These are phyloP conservation scores for Rhizoctonia solani DNA, from an alignment of 1,284 basidiomycete species.

Conservation along the genomic window DNA sequence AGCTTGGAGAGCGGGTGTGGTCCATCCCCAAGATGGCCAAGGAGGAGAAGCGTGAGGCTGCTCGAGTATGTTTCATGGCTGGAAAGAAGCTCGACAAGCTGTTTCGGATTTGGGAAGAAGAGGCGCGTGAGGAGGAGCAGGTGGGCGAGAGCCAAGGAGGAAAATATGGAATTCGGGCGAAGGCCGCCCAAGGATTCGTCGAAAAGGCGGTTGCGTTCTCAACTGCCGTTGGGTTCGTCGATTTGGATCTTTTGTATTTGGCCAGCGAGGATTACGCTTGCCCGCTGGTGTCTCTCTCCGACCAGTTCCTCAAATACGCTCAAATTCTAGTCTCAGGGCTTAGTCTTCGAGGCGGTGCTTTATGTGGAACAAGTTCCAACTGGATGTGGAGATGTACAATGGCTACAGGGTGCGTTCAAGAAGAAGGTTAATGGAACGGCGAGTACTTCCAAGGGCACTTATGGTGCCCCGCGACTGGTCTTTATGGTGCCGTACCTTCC, in stretches of 20 bases:
- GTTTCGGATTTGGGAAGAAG: neutral
- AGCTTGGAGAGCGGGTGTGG: slow-evolving; percentile 64
- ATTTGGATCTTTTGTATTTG: slow-evolving; percentile 71
- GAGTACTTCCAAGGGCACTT: neutral
- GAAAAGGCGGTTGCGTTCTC: slow-evolving; percentile 98
- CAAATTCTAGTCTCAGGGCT: slow-evolving; percentile 90
- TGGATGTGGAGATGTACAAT: slow-evolving; percentile 71
- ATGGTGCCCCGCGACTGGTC: neutral
- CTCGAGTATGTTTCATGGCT: slow-evolving; percentile 16
- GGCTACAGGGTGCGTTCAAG: slow-evolving; percentile 57
- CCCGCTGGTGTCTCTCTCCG: slow-evolving; percentile 86
- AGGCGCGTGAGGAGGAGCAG: neutral
- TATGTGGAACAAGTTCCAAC: slow-evolving; percentile 82
- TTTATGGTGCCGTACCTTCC: neutral
- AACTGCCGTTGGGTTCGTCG: slow-evolving; percentile 84
- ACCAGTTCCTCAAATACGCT: slow-evolving; percentile 95
- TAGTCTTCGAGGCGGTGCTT: slow-evolving; percentile 78
- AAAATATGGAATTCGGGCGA: slow-evolving; percentile 84
- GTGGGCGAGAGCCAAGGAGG: slow-evolving; percentile 1
- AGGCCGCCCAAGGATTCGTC: slow-evolving; percentile 90
- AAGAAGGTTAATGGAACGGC: slow-evolving; percentile 51
- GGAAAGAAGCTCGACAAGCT: slow-evolving; percentile 3
- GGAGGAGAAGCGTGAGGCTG: slow-evolving; percentile 2
- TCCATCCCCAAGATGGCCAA: neutral
- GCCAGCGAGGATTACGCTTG: slow-evolving; percentile 65